Percentiles rank a stretch among this genome's conserved stretches.
phyloP scores from a whole-genome alignment of 805 yeast genomes.

The Candida boleticola region DNA sequence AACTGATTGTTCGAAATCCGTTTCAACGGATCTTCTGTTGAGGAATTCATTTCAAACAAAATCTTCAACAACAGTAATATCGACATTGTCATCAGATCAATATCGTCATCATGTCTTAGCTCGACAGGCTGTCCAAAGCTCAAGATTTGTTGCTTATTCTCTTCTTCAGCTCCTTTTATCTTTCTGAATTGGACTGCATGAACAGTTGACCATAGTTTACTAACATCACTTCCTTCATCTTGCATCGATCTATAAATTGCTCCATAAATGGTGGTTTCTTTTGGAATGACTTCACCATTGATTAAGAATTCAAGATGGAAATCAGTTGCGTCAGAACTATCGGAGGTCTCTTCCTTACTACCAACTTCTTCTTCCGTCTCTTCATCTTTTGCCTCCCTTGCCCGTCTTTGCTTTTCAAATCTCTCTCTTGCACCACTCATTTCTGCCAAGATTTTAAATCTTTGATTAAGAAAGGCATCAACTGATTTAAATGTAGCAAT shows the following conservation, averaged over 20 bases:
- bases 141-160: background rate
- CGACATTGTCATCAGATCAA: slow-evolving; percentile 25
- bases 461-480: slow-evolving; percentile 44
- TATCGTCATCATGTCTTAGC: slow-evolving; percentile 15
- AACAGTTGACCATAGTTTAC: slow-evolving; percentile 54
- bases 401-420: slow-evolving; percentile 7
- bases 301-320: slow-evolving; percentile 52
- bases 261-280: slow-evolving; percentile 73
- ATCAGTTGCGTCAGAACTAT: slow-evolving; percentile 4
- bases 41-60: slow-evolving; percentile 39
- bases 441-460: slow-evolving; percentile 32
- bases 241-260: slow-evolving; percentile 58
- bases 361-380: slow-evolving; percentile 13
- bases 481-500: slow-evolving; percentile 58
- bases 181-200: slow-evolving; percentile 53
- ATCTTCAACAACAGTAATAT: slow-evolving; percentile 50
- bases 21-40: background rate
- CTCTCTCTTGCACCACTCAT: slow-evolving; percentile 15
- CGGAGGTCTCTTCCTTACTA: slow-evolving; percentile 6
- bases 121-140: background rate
- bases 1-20: slow-evolving; percentile 35
- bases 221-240: slow-evolving; percentile 21
- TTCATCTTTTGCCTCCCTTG: slow-evolving; percentile 6
- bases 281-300: slow-evolving; percentile 56
- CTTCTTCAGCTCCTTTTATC: background rate